phyloP scores from a whole-genome alignment of 1,139 yeast species.

The Ogataea hybrid region DNA sequence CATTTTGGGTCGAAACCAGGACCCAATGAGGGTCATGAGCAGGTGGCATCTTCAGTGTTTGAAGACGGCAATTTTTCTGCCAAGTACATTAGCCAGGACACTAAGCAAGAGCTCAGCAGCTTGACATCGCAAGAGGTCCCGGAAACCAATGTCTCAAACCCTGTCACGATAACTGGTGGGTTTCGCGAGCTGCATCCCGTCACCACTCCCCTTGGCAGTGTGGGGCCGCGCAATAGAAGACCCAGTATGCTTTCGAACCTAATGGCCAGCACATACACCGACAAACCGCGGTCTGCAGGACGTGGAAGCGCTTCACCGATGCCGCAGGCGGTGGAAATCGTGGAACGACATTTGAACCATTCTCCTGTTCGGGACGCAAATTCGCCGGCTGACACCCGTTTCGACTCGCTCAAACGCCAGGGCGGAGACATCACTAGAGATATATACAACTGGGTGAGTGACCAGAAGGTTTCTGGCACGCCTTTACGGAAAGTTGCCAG shows the following conservation, averaged over 20 bases:
- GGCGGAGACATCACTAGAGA: conserved; percentile 90
- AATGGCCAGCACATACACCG: conserved; percentile 9
- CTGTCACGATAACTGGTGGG: conserved; percentile 32
- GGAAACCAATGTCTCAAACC: conserved; percentile 21
- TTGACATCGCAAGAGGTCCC: conserved; percentile 7
- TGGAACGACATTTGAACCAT: conserved; percentile 54
- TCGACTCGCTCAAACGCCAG: conserved; percentile 61
- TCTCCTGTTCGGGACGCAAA: conserved; percentile 19
- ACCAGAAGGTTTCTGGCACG: conserved; percentile 34
- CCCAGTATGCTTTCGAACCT: conserved; percentile 26
- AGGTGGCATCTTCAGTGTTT: conserved; percentile 18
- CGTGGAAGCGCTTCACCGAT: conserved; percentile 52
- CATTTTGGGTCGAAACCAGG: neutral
- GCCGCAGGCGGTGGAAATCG: conserved; percentile 51
- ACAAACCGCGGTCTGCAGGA: conserved; percentile 7
- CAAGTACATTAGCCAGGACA: conserved; percentile 21
- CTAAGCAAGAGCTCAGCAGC: neutral
- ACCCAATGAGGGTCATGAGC: neutral
- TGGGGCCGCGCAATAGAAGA: conserved; percentile 15
- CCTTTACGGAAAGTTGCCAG: conserved; percentile 34
- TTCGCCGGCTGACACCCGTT: conserved; percentile 37
- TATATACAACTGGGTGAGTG: conserved; percentile 68
- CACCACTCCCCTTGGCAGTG: conserved; percentile 7
- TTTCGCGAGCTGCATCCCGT: conserved; percentile 17
- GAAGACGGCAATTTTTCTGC: conserved; percentile 31